Evolutionary conservation across 306 rosid genomes (phyloP).

Genomic region (Cucurbita moschata): DNA sequence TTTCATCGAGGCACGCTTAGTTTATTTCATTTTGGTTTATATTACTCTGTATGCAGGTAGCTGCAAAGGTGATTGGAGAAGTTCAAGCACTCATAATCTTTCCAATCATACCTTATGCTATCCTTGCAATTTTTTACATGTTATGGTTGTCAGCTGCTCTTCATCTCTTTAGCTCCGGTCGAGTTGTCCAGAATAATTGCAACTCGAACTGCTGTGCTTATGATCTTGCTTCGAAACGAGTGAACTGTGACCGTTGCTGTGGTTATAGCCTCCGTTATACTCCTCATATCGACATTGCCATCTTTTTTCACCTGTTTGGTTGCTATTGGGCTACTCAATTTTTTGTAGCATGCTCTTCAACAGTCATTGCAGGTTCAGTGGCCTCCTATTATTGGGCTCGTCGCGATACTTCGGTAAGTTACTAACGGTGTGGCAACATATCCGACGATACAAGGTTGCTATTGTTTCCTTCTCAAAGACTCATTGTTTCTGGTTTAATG

Average conservation of each 20-base stretch:
- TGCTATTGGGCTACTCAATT: constrained; percentile 93
- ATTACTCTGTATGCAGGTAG: constrained; percentile 42
- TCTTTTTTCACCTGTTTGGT: constrained; percentile 89
- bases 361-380: constrained; percentile 87
- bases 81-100: constrained; percentile 74
- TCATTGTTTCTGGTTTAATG: constrained; percentile 16
- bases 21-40: not conserved
- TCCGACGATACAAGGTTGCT: not conserved
- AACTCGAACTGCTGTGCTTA: constrained; percentile 67
- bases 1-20: not conserved
- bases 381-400: constrained; percentile 94
- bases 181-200: constrained; percentile 69
- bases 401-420: constrained; percentile 77
- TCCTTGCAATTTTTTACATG: constrained; percentile 83
- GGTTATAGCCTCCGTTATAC: constrained; percentile 75
- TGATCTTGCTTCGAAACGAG: constrained; percentile 46
- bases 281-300: constrained; percentile 66
- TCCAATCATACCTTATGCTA: constrained; percentile 64
- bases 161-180: constrained; percentile 83
- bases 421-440: not conserved
- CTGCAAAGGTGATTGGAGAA: constrained; percentile 93
- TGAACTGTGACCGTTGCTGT: constrained; percentile 67
- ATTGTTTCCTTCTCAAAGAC: not conserved
- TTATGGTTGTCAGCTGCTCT: constrained; percentile 81
- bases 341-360: constrained; percentile 71